Evolutionary conservation across 495 filamentous ascomycete genomes (phyloP), one percentile per base, ranked within the genome.

Genomic region (Parathielavia appendiculata): DNA sequence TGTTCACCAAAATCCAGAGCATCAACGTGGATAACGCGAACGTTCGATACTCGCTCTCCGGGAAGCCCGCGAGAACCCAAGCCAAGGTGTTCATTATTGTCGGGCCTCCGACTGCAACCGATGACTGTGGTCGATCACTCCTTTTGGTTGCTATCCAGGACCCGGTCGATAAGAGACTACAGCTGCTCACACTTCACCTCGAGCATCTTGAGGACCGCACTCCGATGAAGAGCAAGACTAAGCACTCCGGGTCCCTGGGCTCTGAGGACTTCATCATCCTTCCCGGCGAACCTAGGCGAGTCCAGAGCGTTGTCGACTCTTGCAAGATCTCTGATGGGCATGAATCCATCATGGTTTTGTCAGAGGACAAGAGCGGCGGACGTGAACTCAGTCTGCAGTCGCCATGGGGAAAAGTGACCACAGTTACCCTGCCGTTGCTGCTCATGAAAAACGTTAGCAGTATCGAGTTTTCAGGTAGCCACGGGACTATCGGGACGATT

Each of bases 101-200:
- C 26, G 83, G 83, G 0, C 82, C 83, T 1, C 73, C 77, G 12
- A 79, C 75, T 41, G 69, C 73, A 8, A 72, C 79, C 1, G 83
- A 86, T 54, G 75, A 73, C 40, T 69, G 72, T 35, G 69, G 73
- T 41, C 72, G 68, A 60, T 75, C 75, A 41, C 72, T 79, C n/a
- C 69, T 90, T 13, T 76, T 88, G 9, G 71, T 91, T 43, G 87
- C 85, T 47, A 78, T 91, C 23, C 80, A 89, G 56, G 88, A 91
- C 58, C 72, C 77, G 11, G 76, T 85, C 44, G 82, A 88, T 51
- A 84, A 78, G 43, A 80, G 79, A 20, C 75, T 91, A 57, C 81
- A 86, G n/a, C 76, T 90, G 14, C 68, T 90, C 16, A 86, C 84
- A 19, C 72, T 91, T 19, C 73, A 78, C 55, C 62, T 79, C 5